phyloP scores from a whole-genome alignment of 352 stramenopile genomes.

The Phytophthora kernoviae region DNA sequence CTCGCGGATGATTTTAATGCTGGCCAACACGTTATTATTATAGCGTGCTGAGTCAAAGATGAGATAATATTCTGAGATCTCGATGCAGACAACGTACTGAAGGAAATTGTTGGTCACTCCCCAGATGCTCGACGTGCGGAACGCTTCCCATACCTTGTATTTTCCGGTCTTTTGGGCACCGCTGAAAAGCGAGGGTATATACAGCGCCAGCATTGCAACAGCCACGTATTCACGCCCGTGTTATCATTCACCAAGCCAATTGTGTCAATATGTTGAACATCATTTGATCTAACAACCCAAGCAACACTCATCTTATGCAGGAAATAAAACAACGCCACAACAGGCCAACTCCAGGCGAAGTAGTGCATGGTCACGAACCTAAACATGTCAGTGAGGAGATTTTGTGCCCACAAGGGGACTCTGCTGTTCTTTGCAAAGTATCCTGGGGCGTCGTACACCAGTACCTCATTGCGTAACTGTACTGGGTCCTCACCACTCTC shows the following conservation, averaged over 20 bases:
- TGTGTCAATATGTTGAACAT: too few species aligned
- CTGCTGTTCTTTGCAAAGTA: constrained; percentile 33
- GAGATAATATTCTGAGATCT: too few species aligned
- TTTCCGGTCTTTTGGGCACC: constrained; percentile 43
- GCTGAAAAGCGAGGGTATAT: constrained; percentile 51
- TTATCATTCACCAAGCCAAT: constrained; percentile 6
- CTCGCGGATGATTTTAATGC: constrained; percentile 43
- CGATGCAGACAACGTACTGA: constrained; percentile 10
- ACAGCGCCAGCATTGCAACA: constrained; percentile 42
- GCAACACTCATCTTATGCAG: constrained; percentile 35
- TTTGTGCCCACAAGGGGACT: constrained; percentile 38
- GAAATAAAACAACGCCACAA: constrained; percentile 40
- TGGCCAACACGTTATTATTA: constrained; percentile 5
- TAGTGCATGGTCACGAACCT: constrained; percentile 55
- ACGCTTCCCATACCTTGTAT: constrained; percentile 40
- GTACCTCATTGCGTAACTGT: constrained; percentile 19
- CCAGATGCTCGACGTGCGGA: constrained; percentile 42
- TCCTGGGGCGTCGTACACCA: constrained; percentile 37
- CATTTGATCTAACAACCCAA: too few species aligned
- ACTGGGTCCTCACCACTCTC: too few species aligned
- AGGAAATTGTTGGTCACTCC: constrained; percentile 41
- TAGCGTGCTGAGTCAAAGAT: too few species aligned
- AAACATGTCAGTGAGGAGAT: constrained; percentile 33
- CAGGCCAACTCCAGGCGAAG: constrained; percentile 41
- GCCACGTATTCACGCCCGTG: constrained; percentile 36